Percentiles rank a stretch among this genome's conserved stretches.
Conservation (phyloP, 371 early-diverging fungal genomes). For the Vairimorpha apis region DNA sequence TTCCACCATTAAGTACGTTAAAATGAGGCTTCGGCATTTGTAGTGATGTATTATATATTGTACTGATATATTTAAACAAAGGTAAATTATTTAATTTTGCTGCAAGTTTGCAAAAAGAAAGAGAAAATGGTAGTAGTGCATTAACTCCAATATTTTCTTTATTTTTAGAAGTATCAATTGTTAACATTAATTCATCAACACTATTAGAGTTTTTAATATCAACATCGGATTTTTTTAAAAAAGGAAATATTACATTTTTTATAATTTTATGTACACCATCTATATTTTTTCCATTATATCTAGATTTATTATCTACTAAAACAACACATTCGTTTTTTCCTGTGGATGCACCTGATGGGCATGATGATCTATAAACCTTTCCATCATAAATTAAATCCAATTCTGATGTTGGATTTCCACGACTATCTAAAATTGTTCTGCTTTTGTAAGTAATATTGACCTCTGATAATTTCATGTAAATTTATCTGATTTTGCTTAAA, state of each 20-base stretch:
- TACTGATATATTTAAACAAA: constrained; percentile 79
- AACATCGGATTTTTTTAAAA: constrained; percentile 68
- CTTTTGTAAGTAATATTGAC: constrained; percentile 63
- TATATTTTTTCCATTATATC: constrained; percentile 88
- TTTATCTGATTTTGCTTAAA: background rate
- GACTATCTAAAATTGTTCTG: constrained; percentile 93
- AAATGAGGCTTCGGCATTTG: constrained; percentile 88
- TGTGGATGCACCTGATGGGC: constrained; percentile 95
- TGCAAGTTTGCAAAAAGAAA: constrained; percentile 86
- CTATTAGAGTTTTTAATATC: constrained; percentile 74
- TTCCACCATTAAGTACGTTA: constrained; percentile 98
- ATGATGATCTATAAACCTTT: constrained; percentile 83
- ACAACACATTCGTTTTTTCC: constrained; percentile 94
- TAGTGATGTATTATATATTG: constrained; percentile 68
- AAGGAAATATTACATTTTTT: constrained; percentile 74
- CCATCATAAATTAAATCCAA: constrained; percentile 82
- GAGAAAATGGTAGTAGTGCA: constrained; percentile 88
- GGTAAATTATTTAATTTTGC: constrained; percentile 79
- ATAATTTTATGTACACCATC: constrained; percentile 81
- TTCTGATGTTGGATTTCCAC: constrained; percentile 96
- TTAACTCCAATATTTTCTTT: constrained; percentile 84
- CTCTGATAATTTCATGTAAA: constrained; percentile 26
- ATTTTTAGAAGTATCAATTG: constrained; percentile 84
- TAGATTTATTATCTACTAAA: constrained; percentile 75
- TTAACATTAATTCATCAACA: constrained; percentile 78